Evolutionary conservation across 2,329 filamentous ascomycete species (phyloP).

Genomic region (Trichoderma sp.): DNA sequence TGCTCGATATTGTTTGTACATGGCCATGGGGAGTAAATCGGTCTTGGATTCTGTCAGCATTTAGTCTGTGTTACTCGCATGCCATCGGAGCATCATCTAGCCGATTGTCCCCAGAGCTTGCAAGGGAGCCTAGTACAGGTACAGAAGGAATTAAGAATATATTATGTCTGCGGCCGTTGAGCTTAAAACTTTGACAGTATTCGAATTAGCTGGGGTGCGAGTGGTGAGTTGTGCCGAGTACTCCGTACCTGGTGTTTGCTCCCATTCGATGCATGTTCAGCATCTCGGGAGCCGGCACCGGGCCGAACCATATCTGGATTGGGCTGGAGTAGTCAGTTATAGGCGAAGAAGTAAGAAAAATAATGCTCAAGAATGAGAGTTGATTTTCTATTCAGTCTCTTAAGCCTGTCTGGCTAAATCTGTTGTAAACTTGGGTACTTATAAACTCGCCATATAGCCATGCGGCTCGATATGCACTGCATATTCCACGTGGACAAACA

Average conservation of each 20-base stretch:
- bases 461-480: not conserved
- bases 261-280: not conserved
- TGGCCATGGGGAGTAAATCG: not conserved
- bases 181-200: not conserved
- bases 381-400: not conserved
- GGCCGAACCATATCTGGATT: not conserved
- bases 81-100: conserved; percentile 15
- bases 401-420: not conserved
- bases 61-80: conserved; percentile 11
- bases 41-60: not conserved
- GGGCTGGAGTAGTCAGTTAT: not conserved
- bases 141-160: not conserved
- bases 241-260: not conserved
- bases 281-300: not conserved
- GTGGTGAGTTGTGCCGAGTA: not conserved
- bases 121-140: not conserved
- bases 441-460: not conserved
- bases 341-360: not conserved
- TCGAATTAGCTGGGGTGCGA: not conserved
- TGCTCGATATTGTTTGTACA: not conserved
- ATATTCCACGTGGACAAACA: not conserved
- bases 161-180: not conserved
- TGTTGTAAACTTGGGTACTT: not conserved
- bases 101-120: not conserved
- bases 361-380: not conserved